These are phyloP conservation scores for Gynandropsis gynandra DNA, from an alignment of 345 rosid genomes.

Conservation along the genomic window DNA sequence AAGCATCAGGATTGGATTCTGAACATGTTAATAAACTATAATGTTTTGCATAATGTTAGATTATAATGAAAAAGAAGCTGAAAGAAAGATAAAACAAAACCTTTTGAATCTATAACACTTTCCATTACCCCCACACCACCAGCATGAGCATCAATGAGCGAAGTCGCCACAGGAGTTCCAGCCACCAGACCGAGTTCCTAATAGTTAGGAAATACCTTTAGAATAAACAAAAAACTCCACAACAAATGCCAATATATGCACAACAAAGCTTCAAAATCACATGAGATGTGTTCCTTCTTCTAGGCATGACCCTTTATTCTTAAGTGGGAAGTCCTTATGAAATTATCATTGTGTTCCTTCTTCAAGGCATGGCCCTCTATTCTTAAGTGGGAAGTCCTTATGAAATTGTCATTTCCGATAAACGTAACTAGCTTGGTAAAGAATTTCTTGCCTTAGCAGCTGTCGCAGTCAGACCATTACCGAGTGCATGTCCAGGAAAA, in stretches of 20 bases:
- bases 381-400: constrained; percentile 14
- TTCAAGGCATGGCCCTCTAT: constrained; percentile 22
- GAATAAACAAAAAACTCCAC: constrained; percentile 5
- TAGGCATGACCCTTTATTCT: constrained; percentile 21
- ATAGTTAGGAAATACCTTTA: constrained; percentile 18
- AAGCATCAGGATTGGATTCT: constrained; percentile 57
- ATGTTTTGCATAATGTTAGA: background rate
- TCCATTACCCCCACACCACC: constrained; percentile 97
- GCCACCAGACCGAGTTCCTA: constrained; percentile 76
- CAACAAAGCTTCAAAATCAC: too few species aligned
- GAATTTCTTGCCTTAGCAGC: constrained; percentile 89
- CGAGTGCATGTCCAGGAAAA: constrained; percentile 93
- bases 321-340: constrained; percentile 9
- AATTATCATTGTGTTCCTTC: constrained; percentile 34
- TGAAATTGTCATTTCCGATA: constrained; percentile 33
- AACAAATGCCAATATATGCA: constrained; percentile 11
- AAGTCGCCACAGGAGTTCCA: constrained; percentile 86
- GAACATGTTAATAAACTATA: constrained; percentile 13
- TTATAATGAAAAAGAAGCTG: background rate
- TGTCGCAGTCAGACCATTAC: constrained; percentile 74
- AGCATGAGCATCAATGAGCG: constrained; percentile 97
- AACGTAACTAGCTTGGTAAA: constrained; percentile 35
- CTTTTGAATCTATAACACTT: constrained; percentile 54
- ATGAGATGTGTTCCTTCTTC: too few species aligned
- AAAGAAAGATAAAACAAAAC: constrained; percentile 22